Percentiles rank a stretch among this genome's conserved stretches.
Conservation (phyloP, 805 yeast species). For the Ogataea henricii region DNA sequence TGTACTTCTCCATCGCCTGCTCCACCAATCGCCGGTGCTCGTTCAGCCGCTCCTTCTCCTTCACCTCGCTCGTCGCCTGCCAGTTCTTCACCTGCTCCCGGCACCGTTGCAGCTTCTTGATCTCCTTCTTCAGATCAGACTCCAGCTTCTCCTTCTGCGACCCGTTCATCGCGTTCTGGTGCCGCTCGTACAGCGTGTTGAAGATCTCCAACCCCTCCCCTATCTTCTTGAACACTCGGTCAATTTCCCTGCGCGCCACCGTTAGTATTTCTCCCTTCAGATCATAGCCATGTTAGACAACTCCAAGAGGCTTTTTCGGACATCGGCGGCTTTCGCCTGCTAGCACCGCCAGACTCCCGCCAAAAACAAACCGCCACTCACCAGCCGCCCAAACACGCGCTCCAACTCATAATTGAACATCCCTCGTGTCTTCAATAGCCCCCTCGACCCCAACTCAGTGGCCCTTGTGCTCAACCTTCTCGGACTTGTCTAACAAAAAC, state of each 20-base stretch:
- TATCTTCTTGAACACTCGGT: conserved; percentile 62
- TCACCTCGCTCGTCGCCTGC: conserved; percentile 56
- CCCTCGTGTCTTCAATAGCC: no score
- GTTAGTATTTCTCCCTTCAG: conserved; percentile 10
- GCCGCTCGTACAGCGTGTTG: conserved; percentile 57
- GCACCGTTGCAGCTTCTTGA: conserved; percentile 58
- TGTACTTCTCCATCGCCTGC: conserved; percentile 61
- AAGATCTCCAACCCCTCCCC: conserved; percentile 57
- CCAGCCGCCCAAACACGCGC: no score
- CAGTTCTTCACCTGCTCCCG: conserved; percentile 62
- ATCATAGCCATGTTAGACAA: background rate
- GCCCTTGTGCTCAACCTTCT: background rate
- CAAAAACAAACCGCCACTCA: no score
- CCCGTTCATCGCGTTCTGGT: conserved; percentile 48
- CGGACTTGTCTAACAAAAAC: background rate
- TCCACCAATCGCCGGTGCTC: conserved; percentile 46
- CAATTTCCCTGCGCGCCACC: conserved; percentile 47
- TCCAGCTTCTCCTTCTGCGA: conserved; percentile 61
- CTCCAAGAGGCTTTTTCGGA: background rate
- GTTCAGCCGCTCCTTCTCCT: conserved; percentile 45
- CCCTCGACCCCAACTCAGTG: no score
- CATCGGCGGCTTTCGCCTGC: no score
- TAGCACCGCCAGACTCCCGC: no score
- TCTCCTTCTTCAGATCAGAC: conserved; percentile 58
- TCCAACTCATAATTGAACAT: no score